Base-by-base conservation (phyloP, 2,329 filamentous ascomycete genomes). In the Ceratocystiopsis sp. region DNA sequence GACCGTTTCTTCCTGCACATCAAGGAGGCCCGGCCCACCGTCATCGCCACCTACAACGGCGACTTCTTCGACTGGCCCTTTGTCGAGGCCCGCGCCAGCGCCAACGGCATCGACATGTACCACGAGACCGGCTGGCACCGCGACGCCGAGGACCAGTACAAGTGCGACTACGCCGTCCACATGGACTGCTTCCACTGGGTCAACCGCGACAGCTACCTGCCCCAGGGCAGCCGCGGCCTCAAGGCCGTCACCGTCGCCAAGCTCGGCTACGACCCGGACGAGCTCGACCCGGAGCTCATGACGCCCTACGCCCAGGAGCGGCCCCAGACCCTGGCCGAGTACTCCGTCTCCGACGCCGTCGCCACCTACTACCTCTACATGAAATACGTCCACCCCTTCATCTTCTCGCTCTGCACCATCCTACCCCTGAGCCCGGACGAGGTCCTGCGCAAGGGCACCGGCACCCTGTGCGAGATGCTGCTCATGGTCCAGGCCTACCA, bases 31-130 rank as follows among this genome's bases (percentile, higher is more conserved):
- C 76, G 82, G 46, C 91, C 91, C 1, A 96, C 87, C 0, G 89
- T 98, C 45, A 98, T 98, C 59, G 89, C 93, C 34, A 98, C 91
- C n/a, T 98, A 98, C 71, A 98, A 98, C 84, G 91, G 91, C 65
- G 91, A 98, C 66, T 98, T 98, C 60, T 98, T 98, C 78, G 91
- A 98, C 79, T 98, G 91, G 91, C 89, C 91, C 0, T 98, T 93
- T 57, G 86, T 98, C 19, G 91, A 98, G 65, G 78, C 91, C 38
- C 73, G 91, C 63, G 85, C 93, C 25, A 93, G 86, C 56, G 74
- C 95, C 50, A 80, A 93, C 52, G 91, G 93, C 29, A 95, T 98
- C 57, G 91, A 98, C 61, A 96, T 98, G 91, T 98, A 98, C 62
- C 83, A 81, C 49, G 93, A 98, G 59, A 98, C 95, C 54, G 91